Percentiles rank a stretch among this genome's conserved stretches.
phyloP scores from a whole-genome alignment of 768 basidiomycete species.

The Hysterangium stoloniferum region DNA sequence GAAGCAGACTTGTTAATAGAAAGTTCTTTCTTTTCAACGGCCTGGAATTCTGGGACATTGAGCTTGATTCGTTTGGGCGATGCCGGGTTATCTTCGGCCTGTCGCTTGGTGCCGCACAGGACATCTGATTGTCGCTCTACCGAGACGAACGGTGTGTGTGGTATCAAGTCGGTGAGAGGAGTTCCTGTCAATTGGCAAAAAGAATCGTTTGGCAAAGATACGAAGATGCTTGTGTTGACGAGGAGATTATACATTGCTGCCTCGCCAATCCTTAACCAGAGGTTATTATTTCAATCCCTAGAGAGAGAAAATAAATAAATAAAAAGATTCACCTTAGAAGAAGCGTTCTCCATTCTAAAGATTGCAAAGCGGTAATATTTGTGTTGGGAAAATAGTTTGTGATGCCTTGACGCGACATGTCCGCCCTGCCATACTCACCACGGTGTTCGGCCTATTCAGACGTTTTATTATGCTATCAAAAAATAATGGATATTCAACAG shows the following conservation, averaged over 20 bases:
- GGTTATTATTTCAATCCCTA: not conserved
- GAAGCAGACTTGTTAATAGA: too few relatives aligned
- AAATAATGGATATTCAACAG: conserved; percentile 16
- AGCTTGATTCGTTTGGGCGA: too few relatives aligned
- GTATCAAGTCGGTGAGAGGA: conserved; percentile 44
- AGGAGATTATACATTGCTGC: conserved; percentile 74
- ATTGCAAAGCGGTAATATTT: conserved; percentile 56
- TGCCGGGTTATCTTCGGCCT: too few relatives aligned
- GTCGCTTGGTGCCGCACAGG: conserved; percentile 5
- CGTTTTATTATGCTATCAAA: not conserved
- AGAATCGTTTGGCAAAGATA: conserved; percentile 75
- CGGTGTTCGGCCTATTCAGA: conserved; percentile 22
- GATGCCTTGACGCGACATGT: conserved; percentile 35
- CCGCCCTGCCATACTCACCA: conserved; percentile 33
- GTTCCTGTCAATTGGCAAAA: conserved; percentile 76
- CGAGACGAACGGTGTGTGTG: conserved; percentile 15
- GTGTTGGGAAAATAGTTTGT: conserved; percentile 67
- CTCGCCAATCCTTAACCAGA: conserved; percentile 55
- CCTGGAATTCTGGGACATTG: not conserved
- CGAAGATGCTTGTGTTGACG: conserved; percentile 64
- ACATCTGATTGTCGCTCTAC: not conserved
- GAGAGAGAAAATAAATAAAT: not conserved
- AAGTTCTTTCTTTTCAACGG: conserved; percentile 7
- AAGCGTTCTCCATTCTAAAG: conserved; percentile 58
- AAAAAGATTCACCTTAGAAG: conserved; percentile 43